Evolutionary conservation across 2,329 filamentous ascomycete genomes (phyloP), one percentile per base, ranked within the genome.

Genomic region (Arachnopeziza araneosa): DNA sequence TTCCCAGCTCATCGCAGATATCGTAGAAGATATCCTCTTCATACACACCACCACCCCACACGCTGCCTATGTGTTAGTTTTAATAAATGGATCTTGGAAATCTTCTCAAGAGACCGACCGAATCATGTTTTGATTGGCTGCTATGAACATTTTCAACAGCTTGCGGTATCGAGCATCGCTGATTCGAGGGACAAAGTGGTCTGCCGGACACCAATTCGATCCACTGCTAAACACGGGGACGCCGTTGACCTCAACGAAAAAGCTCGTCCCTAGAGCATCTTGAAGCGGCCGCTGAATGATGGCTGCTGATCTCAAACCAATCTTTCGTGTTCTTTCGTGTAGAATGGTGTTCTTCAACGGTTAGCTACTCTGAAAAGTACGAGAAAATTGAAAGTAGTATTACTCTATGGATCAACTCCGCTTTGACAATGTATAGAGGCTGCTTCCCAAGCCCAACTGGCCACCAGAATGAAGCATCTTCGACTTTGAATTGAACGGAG

Each of bases 121-220:
- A 60, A 92, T 84, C 90, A 93, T 93, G 70, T 86, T 79, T 71
- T 93, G 90, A 68, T 92, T 89, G 7, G 89, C 89, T 62, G 91
- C 87, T 14, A 87, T 85, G 66, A 90, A 85, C 63, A 91, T 79
- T 72, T 86, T 83, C 19, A 93, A 78, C 90, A 90, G 93, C 68
- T 89, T 86, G 61, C 81, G 76, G 71, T 93, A 93, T 57, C 80
- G 82, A 58, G 87, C 78, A 50, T 78, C 79, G 12, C 79, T 81
- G 58, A 93, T 86, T 6, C 89, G 82, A 0, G 89, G 87, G 24
- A 90, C 83, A 69, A 93, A 92, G 68, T 83, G 91, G 70, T 93
- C 90, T 1, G 89, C 89, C 0, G 90, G 90, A 62, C 93, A 93
- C 90, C 90, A 93, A 72, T 93, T 84, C 65, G 88, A 91, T n/a